These are phyloP conservation scores for Fusarium marasasianum DNA, from an alignment of 2,329 filamentous ascomycete species.

Conservation along the genomic window DNA sequence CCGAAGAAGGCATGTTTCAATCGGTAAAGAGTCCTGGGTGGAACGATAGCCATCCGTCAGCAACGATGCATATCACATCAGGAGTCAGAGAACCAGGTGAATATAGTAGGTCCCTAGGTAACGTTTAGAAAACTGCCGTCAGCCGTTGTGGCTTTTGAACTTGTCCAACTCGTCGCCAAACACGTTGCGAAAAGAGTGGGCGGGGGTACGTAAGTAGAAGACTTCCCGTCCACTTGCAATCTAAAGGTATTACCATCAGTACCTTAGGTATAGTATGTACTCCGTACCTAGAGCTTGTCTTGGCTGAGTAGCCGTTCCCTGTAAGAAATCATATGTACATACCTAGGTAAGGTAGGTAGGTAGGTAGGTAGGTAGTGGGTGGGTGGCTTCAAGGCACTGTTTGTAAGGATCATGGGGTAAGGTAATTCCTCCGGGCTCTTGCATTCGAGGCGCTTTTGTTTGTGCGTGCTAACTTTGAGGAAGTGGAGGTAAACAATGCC, in stretches of 20 bases:
- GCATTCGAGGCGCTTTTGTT: neutral
- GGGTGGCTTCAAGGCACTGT: neutral
- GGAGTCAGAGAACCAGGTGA: neutral
- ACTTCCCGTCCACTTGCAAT: neutral
- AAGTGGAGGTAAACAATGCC: neutral
- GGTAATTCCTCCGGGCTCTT: neutral
- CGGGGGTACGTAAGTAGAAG: conserved; percentile 12
- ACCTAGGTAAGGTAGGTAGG: neutral
- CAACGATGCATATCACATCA: neutral
- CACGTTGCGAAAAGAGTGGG: conserved; percentile 28
- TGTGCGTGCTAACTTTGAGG: neutral
- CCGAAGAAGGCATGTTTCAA: conserved; percentile 11
- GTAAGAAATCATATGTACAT: neutral
- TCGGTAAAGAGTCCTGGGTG: neutral
- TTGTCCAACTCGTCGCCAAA: conserved; percentile 15
- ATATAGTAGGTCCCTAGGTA: neutral
- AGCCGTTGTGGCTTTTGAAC: conserved; percentile 29
- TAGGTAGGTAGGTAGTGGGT: neutral
- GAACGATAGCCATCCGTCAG: neutral
- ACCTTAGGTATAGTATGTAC: neutral
- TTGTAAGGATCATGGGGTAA: neutral
- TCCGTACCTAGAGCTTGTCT: neutral
- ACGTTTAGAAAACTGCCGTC: conserved; percentile 20
- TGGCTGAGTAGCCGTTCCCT: conserved; percentile 1
- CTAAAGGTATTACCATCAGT: neutral